Evolutionary conservation across 305 asterid genomes (phyloP), one percentile per base, ranked within the genome.

Genomic region (Stenogyne calaminthoides): DNA sequence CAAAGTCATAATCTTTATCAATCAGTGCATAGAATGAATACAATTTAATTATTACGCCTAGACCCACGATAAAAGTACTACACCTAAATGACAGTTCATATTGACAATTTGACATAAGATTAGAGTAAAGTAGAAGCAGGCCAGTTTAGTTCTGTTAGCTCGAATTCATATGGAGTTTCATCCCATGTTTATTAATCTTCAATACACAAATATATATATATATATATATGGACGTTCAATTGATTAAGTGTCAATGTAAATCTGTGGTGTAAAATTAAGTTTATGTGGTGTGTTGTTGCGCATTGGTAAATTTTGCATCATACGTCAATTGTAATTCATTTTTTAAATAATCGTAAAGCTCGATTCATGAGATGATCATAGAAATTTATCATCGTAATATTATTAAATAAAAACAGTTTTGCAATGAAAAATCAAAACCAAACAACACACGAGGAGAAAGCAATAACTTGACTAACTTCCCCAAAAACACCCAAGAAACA

Each of bases 11-110:
- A 68, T 20, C 18, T 69, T 22, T 39, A n/a, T 19, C 15, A 19
- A 40, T 22, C 15, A 59, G 14, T 34, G 37, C 56, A 64, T 73
- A 27, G 72, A 34, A 65, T 66, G 49, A 74, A 34, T 74, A 65
- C 60, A 65, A 56, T 27, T 56, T 49, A 65, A 25, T 18, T 1
- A 66, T 49, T 7, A 57, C 32, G 2, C 10, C 5, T 3, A 32
- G 20, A 25, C 29, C 64, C 69, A 42, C 58, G 32, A 63, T 54
- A 51, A 63, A 51, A 71, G 47, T 22, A 20, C 37, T 59, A 62
- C 60, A 29, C 44, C 27, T 20, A 59, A 22, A 2, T 27, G 27
- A 7, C 7, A 16, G 22, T 16, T 14, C 5, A 46, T n/a, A 46
- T n/a, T 46, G 8, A n/a, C n/a, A n/a, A n/a, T n/a, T n/a, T n/a